These are phyloP conservation scores for Neofusicoccum sp. DNA, from an alignment of 2,329 filamentous ascomycete genomes.

Conservation along the genomic window DNA sequence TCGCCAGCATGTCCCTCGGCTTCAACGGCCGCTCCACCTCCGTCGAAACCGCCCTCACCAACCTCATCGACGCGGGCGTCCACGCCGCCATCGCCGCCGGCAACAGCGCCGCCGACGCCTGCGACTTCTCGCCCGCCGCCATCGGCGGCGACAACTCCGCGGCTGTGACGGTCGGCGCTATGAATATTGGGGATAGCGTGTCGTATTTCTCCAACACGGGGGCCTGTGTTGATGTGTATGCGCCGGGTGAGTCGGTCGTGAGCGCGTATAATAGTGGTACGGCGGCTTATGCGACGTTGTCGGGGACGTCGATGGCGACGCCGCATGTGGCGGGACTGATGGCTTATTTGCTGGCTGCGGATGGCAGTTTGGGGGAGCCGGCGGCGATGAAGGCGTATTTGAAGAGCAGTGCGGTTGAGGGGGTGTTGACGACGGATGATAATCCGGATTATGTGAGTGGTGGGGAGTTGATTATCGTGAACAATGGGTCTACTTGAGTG, in stretches of 20 bases:
- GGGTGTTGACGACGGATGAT: not conserved
- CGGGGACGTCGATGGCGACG: constrained; percentile 61
- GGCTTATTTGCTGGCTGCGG: constrained; percentile 57
- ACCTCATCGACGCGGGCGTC: not conserved
- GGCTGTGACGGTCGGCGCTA: constrained; percentile 40
- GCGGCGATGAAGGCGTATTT: constrained; percentile 46
- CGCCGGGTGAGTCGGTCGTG: constrained; percentile 36
- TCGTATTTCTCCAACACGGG: constrained; percentile 39
- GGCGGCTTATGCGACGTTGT: constrained; percentile 42
- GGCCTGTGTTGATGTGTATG: constrained; percentile 35
- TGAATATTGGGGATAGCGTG: constrained; percentile 29
- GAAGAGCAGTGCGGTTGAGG: not conserved
- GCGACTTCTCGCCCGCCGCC: constrained; percentile 31
- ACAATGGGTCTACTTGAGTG: no score
- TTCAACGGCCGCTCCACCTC: constrained; percentile 23
- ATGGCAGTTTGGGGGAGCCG: constrained; percentile 35
- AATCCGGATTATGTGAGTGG: not conserved
- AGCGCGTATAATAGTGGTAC: constrained; percentile 43
- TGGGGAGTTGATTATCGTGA: not conserved
- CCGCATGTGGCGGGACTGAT: constrained; percentile 65
- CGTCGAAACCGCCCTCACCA: not conserved
- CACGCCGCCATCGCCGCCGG: constrained; percentile 29
- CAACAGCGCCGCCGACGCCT: constrained; percentile 31
- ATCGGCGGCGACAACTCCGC: constrained; percentile 27
- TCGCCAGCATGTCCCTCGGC: constrained; percentile 42